Base-by-base conservation (phyloP, 805 yeast genomes). In the Cyberlindnera japonica region DNA sequence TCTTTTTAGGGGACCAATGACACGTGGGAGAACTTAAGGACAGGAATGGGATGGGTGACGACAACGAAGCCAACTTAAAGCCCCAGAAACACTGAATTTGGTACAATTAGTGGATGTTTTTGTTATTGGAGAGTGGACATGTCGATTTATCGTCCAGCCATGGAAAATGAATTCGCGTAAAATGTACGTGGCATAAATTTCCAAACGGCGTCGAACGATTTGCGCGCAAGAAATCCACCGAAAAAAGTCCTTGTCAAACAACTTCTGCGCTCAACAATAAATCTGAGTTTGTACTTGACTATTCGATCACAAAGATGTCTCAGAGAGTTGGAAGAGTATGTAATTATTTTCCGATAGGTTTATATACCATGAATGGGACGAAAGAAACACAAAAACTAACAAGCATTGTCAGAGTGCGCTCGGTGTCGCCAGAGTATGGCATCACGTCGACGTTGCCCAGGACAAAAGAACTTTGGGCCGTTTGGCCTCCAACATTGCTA, bases 401-500 rank as follows among this genome's bases (percentile, higher is more conserved):
- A 16, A 5, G 23, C 7, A 16, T 4, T 18, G 15, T 5, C 27
- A 43, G 46, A 77, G 88, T 4, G 86, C 82, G 5, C 69, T 81
- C 16, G 86, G 95, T 3, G 79, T 85, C 51, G 82, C 95, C 30
- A 75, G 95, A 50, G 72, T 82, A 31, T 93, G 99, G 99, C 98
- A 91, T 60, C 96, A 90, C 59, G 85, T 93, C 25, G 98, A 95
- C 61, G 75, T 88, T 25, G 86, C 95, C 12, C 72, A 77, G 35
- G 99, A 93, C 40, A 65, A 71, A 26, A 77, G 99, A 56, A 81
- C 97, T 0, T 65, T 93, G 35, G 99, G 99, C 59, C 82, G 98
- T 59, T 63, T 93, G 42, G 98, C 99, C 4, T 72, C 95, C 1
- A 74, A 81, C 42, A 89, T 93, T 41, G 97, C 99, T 19, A 71